Base-by-base conservation (phyloP, 805 yeast genomes). In the Yarrowia deformans region DNA sequence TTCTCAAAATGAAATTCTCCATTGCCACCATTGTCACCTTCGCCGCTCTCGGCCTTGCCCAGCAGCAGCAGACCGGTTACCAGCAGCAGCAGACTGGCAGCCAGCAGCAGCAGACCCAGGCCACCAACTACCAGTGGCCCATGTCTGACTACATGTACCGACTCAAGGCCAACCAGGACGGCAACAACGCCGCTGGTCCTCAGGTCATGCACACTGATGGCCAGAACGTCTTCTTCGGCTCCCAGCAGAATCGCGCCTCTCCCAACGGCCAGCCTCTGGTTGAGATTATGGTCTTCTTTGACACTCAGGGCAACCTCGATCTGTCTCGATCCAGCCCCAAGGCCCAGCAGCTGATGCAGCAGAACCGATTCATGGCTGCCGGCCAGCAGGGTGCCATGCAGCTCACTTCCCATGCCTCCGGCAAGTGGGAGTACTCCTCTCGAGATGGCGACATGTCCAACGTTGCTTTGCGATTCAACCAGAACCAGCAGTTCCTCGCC, bases 401-500 rank as follows among this genome's bases (percentile, higher is more conserved):
- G 54, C 50, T 40, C 35, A 23, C 56, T 32, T 12, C 67, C 14
- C 18, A 39, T 55, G 56, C 40, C 39, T 37, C 67, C 13, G 54
- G 54, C 34, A 45, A 61, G 42, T 48, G 42, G 42, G 52, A 58
- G 64, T 58, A 40, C 54, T 42, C 52, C 8, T 32, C 64, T 13
- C 50, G 54, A 40, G 32, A 29, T 52, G 54, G 23, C 13, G 64
- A 58, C 29, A 40, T 40, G 52, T 58, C 48, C 23, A 52, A 58
- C 39, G 48, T 45, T 40, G 60, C 54, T 29, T 55, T 58, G 55
- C 66, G 40, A 14, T 42, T 43, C 66, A 58, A 58, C 54, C 56
- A 43, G 54, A 58, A 58, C 54, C 40, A 58, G 54, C 19, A 58
- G 54, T 45, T 42, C 54, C 56, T 43, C n/a, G 68, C 48, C 61